A percentile compares a stretch with the other conserved stretches of the same genome.
Conservation (phyloP, 2,329 filamentous ascomycete species). For the Cordyceps cicadae region DNA sequence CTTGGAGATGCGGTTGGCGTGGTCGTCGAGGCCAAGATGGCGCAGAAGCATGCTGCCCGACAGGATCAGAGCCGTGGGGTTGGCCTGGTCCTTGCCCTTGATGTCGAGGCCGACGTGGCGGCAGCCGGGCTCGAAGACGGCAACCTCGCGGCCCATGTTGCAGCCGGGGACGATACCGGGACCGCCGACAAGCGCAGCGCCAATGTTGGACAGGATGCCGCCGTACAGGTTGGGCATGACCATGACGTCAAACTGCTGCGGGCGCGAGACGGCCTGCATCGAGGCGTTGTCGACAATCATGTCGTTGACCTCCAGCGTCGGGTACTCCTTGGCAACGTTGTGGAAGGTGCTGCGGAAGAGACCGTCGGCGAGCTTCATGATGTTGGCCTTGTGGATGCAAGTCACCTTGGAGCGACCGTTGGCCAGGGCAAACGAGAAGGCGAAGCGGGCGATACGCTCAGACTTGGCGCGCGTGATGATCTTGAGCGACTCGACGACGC, state of each 20-base stretch:
- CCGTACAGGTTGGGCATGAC: constrained; percentile 99
- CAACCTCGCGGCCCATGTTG: constrained; percentile 98
- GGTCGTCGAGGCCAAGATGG: constrained; percentile 93
- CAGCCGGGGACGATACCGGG: constrained; percentile 95
- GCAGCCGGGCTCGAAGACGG: constrained; percentile 98
- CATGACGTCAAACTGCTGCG: constrained; percentile 99
- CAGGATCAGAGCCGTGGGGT: constrained; percentile 91
- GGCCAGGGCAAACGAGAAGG: constrained; percentile 93
- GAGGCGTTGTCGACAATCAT: constrained; percentile 99
- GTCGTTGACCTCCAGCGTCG: constrained; percentile 90
- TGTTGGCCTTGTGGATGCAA: constrained; percentile 99
- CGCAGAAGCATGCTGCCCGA: constrained; percentile 95
- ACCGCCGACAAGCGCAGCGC: constrained; percentile 90
- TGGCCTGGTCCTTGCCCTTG: constrained; percentile 99
- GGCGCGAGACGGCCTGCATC: constrained; percentile 95
- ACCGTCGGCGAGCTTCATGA: constrained; percentile 99
- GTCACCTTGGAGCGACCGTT: constrained; percentile 99
- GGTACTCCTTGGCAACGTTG: constrained; percentile 86
- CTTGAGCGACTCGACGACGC: constrained; percentile 98
- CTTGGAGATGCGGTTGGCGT: constrained; percentile 96
- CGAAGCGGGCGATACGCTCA: constrained; percentile 98
- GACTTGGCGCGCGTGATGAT: constrained; percentile 99
- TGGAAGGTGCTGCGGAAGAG: constrained; percentile 98
- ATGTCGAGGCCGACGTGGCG: constrained; percentile 99
- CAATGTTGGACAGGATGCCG: constrained; percentile 98